Base-by-base conservation (phyloP, 305 asterid species). In the Caryopteris hybrid region DNA sequence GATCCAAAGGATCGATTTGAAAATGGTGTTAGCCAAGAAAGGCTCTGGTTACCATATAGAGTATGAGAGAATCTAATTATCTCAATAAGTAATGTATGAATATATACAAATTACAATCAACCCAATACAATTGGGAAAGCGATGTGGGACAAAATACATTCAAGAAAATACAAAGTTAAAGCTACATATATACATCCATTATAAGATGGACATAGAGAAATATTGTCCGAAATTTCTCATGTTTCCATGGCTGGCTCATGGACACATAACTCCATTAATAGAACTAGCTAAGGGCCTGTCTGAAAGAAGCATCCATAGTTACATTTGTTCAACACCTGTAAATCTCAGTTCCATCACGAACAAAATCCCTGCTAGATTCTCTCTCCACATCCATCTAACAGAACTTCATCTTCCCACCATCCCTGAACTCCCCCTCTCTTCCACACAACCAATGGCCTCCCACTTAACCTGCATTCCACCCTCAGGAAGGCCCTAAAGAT, bases 201-300 rank as follows among this genome's bases (percentile, higher is more conserved):
- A n/a, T n/a, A 45, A 22, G 63, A 79, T 73, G 81, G 74, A 27
- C 18, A 2, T 60, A 22, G 67, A 66, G 27, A 27, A 57, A 61
- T 70, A 33, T 5, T 36, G 25, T 10, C 14, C 57, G 34, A 78
- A 71, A 55, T 31, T 83, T 7, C 50, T 80, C 23, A 50, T 83
- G 83, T 70, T 80, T 11, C 88, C 88, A 78, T 83, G 83, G 83
- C 70, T 78, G 4, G 88, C 82, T 25, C 81, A 80, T 21, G 85
- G 88, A 2, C 88, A 83, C 67, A 71, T 80, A 48, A 64, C 85
- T 56, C 83, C 88, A 8, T 70, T 68, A 55, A 51, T 83, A 0
- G 82, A 76, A 47, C 73, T 83, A 0, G 80, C 88, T 56, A 83
- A 73, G 57, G 62, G 59, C 8, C 77, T 83, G 2, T 25, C 74